These are phyloP conservation scores for Marasmius oreades DNA, from an alignment of 1,284 basidiomycete genomes.

Conservation along the genomic window DNA sequence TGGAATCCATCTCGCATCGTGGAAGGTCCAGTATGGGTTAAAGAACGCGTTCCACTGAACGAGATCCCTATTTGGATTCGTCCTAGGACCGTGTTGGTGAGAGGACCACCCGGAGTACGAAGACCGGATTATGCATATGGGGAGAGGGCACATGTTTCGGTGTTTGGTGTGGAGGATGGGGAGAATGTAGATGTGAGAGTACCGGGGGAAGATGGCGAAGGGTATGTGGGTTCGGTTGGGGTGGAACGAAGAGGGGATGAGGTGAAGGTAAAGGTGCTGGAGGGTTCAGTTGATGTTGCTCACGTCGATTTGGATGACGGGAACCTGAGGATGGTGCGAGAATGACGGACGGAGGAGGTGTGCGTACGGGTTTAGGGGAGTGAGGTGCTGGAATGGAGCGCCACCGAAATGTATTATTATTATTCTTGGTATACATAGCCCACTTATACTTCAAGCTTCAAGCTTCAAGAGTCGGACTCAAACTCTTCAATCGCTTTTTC, in stretches of 20 bases:
- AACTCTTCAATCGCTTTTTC: conserved; percentile 63
- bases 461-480: conserved; percentile 25
- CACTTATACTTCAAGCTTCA: neutral
- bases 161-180: conserved; percentile 50
- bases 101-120: conserved; percentile 52
- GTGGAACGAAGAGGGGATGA: conserved; percentile 29
- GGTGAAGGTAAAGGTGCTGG: conserved; percentile 26
- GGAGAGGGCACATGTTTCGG: conserved; percentile 45
- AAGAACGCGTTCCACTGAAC: conserved; percentile 51
- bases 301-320: conserved; percentile 1
- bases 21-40: conserved; percentile 53
- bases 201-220: conserved; percentile 36
- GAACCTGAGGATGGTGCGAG: neutral
- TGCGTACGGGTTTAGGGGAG: neutral
- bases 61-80: conserved; percentile 69
- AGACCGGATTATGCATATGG: conserved; percentile 66
- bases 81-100: conserved; percentile 49
- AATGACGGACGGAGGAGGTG: neutral
- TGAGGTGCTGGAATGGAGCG: neutral
- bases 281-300: conserved; percentile 15
- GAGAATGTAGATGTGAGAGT: conserved; percentile 39
- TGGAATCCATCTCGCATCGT: conserved; percentile 47
- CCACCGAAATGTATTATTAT: neutral
- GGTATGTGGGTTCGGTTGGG: conserved; percentile 35
- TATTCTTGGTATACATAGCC: too few relatives aligned